phyloP scores from a whole-genome alignment of 83 land plant genomes.

The Thuja plicata region DNA sequence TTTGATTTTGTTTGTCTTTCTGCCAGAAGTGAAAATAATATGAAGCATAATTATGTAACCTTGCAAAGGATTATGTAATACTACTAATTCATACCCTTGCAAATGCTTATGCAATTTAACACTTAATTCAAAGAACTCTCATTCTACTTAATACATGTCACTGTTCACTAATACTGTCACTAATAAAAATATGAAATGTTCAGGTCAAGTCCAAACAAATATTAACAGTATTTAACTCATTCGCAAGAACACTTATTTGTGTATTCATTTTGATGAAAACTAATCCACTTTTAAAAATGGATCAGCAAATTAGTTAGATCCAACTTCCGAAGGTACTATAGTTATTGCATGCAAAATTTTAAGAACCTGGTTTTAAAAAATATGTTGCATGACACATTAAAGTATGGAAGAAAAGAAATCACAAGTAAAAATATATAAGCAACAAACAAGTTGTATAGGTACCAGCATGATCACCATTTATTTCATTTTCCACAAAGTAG shows the following conservation, averaged over 20 bases:
- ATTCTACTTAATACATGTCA: not conserved
- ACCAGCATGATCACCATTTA: not conserved
- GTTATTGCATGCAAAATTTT: not conserved
- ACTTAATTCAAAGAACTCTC: not conserved
- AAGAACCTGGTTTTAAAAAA: not conserved
- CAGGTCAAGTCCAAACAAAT: not conserved
- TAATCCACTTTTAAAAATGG: not conserved
- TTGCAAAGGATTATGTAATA: not conserved
- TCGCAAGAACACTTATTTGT: not conserved
- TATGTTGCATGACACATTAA: not conserved
- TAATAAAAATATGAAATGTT: not conserved
- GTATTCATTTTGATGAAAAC: not conserved
- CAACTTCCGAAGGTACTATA: not conserved
- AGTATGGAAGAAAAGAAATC: not conserved
- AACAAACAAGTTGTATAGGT: not conserved
- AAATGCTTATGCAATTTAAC: not conserved
- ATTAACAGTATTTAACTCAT: not conserved
- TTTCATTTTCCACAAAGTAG: not conserved
- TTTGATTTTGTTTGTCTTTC: slow-evolving; percentile 13
- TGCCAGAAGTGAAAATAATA: not conserved
- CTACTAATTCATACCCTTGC: not conserved
- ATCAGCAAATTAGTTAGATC: not conserved
- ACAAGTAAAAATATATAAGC: not conserved
- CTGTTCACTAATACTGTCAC: not conserved
- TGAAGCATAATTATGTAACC: not conserved